Conservation (phyloP, 805 yeast species). For the Phaffomyces opuntiae region DNA sequence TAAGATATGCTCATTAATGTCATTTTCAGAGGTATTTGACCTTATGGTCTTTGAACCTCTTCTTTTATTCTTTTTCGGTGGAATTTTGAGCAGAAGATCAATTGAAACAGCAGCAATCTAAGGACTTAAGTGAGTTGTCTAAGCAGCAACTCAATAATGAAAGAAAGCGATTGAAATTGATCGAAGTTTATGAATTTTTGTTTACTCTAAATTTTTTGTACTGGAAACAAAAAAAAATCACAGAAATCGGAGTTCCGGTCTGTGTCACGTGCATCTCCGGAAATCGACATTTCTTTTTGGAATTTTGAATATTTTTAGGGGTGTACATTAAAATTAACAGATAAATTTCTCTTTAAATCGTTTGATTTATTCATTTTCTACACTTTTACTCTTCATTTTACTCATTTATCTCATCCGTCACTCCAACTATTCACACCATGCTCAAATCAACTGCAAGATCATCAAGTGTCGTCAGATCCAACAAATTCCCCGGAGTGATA, state of each 20-base stretch:
- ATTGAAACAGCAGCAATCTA: not conserved
- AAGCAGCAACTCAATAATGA: too few species aligned
- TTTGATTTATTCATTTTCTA: not conserved
- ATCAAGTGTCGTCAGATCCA: too few species aligned
- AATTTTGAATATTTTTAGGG: not conserved
- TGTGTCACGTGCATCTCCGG: too few species aligned
- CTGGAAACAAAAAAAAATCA: not conserved
- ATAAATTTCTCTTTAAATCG: not conserved
- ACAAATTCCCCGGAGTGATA: too few species aligned
- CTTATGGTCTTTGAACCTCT: slow-evolving; percentile 17
- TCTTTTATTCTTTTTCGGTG: slow-evolving; percentile 13
- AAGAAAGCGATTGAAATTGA: too few species aligned
- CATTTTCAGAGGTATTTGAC: slow-evolving; percentile 5
- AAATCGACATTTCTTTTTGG: not conserved
- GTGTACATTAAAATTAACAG: not conserved
- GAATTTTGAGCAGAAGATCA: slow-evolving; percentile 4
- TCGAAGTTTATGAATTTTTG: too few species aligned
- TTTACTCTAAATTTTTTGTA: too few species aligned
- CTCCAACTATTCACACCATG: too few species aligned
- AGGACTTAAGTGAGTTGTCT: not conserved
- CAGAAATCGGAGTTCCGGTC: not conserved
- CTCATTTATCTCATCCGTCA: too few species aligned
- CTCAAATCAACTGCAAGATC: too few species aligned
- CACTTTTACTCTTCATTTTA: too few species aligned
- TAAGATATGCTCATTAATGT: slow-evolving; percentile 1